A percentile compares a stretch with the other conserved stretches of the same genome.
phyloP scores from a whole-genome alignment of 2,329 filamentous ascomycete genomes.

The Bertia moriformis region DNA sequence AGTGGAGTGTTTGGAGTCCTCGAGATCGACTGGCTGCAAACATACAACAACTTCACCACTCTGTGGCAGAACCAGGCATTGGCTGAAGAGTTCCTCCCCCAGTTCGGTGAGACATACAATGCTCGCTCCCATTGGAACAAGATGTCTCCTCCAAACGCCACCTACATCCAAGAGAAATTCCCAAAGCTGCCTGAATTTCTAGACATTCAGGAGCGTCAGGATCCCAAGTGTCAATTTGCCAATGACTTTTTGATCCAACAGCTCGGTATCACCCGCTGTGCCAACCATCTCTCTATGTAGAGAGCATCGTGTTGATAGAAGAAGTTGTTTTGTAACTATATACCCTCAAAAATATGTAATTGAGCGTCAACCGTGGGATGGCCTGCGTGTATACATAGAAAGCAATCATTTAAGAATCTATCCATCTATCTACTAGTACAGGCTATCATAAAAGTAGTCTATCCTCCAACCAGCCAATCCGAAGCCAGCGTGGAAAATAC shows the following conservation, averaged over 20 bases:
- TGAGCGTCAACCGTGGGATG: too few relatives aligned
- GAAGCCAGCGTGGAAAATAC: too few relatives aligned
- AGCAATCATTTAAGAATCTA: too few relatives aligned
- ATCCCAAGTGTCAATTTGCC: constrained; percentile 8
- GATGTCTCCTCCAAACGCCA: constrained; percentile 6
- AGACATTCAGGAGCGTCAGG: constrained; percentile 6
- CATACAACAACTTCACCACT: constrained; percentile 7
- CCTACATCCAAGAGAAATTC: constrained; percentile 4
- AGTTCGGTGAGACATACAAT: constrained; percentile 6
- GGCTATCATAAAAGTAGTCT: too few relatives aligned
- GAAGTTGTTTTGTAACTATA: too few relatives aligned
- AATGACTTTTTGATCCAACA: constrained; percentile 7
- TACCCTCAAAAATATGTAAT: too few relatives aligned
- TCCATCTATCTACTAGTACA: too few relatives aligned
- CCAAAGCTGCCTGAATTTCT: constrained; percentile 7
- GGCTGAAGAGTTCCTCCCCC: constrained; percentile 5
- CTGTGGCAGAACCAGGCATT: constrained; percentile 6
- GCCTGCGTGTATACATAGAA: too few relatives aligned
- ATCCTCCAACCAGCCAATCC: too few relatives aligned
- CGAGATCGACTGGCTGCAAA: constrained; percentile 7
- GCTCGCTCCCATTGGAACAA: constrained; percentile 8
- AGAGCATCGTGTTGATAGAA: too few relatives aligned
- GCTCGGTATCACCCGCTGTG: constrained; percentile 5
- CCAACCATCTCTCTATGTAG: too few relatives aligned
- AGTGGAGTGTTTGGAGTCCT: constrained; percentile 7